Conservation (phyloP, 169 alveolate species). For the Plasmodium inui region DNA sequence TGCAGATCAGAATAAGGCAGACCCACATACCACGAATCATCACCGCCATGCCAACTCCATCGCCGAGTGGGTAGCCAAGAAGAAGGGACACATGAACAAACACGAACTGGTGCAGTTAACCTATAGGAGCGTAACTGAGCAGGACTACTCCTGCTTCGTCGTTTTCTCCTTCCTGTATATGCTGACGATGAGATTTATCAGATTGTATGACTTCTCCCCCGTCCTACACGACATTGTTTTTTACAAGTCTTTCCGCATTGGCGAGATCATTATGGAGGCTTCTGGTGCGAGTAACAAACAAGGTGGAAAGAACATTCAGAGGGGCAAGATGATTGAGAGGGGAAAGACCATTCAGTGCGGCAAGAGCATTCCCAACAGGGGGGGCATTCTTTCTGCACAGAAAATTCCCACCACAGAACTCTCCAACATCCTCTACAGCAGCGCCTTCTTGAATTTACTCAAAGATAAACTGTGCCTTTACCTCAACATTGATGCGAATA, state of each 20-base stretch:
- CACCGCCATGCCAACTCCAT: neutral
- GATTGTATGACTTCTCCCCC: constrained; percentile 6
- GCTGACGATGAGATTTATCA: constrained; percentile 9
- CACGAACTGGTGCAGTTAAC: neutral
- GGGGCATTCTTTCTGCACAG: neutral
- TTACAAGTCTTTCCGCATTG: constrained; percentile 7
- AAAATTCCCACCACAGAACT: neutral
- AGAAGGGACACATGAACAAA: neutral
- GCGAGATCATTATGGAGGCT: neutral
- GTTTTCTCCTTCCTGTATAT: constrained; percentile 21
- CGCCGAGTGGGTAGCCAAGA: neutral
- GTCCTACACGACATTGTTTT: neutral
- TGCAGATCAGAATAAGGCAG: neutral
- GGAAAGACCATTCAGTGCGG: too few species aligned
- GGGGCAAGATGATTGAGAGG: neutral
- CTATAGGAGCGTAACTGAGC: neutral
- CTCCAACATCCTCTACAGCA: constrained; percentile 14
- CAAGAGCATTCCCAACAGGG: too few species aligned
- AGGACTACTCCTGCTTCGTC: neutral
- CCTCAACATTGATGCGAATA: constrained; percentile 33
- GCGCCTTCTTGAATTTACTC: neutral
- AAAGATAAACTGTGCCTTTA: constrained; percentile 27
- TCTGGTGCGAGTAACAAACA: neutral
- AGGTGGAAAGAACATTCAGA: neutral
- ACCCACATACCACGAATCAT: neutral